Percentiles rank a stretch among this genome's conserved stretches.
These are phyloP conservation scores for Amanita polypyramis DNA, from an alignment of 768 basidiomycete genomes.

Conservation along the genomic window DNA sequence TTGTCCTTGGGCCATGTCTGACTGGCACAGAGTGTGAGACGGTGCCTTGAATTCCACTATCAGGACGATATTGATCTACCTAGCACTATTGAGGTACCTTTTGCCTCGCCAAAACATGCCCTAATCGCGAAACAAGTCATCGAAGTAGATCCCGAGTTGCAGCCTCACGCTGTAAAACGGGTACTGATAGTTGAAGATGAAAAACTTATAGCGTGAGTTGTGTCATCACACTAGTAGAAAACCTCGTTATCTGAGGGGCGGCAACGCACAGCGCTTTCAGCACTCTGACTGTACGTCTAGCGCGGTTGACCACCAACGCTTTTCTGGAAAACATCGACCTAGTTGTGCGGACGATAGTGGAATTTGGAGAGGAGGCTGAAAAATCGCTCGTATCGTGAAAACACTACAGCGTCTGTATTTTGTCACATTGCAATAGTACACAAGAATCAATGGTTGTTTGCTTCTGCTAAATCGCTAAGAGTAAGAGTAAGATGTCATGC, in stretches of 20 bases:
- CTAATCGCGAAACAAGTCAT: conserved; percentile 73
- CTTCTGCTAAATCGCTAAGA: background rate
- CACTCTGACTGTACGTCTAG: conserved; percentile 76
- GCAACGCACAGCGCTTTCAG: conserved; percentile 45
- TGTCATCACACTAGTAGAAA: background rate
- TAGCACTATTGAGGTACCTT: conserved; percentile 68
- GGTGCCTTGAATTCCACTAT: background rate
- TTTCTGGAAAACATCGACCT: conserved; percentile 88
- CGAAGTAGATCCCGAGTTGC: conserved; percentile 79
- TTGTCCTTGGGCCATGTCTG: conserved; percentile 1
- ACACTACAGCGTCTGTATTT: background rate
- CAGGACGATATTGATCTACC: background rate
- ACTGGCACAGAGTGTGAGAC: conserved; percentile 9
- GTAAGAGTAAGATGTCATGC: background rate
- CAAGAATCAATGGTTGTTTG: background rate
- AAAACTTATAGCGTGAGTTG: conserved; percentile 67
- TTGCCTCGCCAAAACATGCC: conserved; percentile 65
- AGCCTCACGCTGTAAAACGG: conserved; percentile 70
- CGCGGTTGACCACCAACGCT: conserved; percentile 73
- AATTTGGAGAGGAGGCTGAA: conserved; percentile 65
- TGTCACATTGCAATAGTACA: background rate
- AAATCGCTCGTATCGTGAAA: conserved; percentile 8
- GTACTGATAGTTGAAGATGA: conserved; percentile 56
- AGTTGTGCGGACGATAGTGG: conserved; percentile 69
- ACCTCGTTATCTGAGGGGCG: conserved; percentile 7